Evolutionary conservation across 1,284 basidiomycete genomes (phyloP).

Genomic region (Cryptococcus sp.): DNA sequence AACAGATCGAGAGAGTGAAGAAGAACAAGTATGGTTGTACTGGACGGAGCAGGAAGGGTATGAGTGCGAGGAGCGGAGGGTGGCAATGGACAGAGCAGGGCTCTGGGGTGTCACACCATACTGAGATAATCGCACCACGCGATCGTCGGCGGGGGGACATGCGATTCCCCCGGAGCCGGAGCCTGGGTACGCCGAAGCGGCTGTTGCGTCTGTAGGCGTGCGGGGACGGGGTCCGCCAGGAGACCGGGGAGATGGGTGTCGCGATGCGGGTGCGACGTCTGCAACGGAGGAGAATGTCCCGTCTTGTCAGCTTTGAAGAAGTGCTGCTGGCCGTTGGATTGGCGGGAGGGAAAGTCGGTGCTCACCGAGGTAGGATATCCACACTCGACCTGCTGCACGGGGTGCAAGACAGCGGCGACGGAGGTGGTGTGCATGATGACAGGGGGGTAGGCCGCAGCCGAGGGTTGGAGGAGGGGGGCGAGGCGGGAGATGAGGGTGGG

Average conservation of each 20-base stretch:
- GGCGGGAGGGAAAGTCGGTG: background rate
- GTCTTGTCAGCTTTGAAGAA: no score
- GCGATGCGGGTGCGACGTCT: background rate
- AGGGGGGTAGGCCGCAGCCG: background rate
- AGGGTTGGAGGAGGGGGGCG: slow-evolving; percentile 5
- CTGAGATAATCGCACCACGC: slow-evolving; percentile 22
- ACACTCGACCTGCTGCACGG: background rate
- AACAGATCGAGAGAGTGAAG: no score
- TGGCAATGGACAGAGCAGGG: background rate
- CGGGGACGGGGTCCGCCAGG: background rate
- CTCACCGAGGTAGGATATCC: background rate
- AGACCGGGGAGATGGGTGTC: background rate
- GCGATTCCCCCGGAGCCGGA: background rate
- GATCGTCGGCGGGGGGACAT: slow-evolving; percentile 16
- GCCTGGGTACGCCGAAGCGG: background rate
- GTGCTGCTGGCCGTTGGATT: background rate
- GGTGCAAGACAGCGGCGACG: background rate
- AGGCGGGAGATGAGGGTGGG: slow-evolving; percentile 18
- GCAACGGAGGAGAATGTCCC: background rate
- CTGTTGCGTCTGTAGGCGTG: background rate
- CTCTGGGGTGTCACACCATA: slow-evolving; percentile 11
- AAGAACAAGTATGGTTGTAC: no score
- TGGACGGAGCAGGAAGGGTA: background rate
- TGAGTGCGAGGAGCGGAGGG: background rate
- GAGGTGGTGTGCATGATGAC: background rate